These are phyloP conservation scores for Solanum rostratum DNA, from an alignment of 257 asterid species.

Conservation along the genomic window DNA sequence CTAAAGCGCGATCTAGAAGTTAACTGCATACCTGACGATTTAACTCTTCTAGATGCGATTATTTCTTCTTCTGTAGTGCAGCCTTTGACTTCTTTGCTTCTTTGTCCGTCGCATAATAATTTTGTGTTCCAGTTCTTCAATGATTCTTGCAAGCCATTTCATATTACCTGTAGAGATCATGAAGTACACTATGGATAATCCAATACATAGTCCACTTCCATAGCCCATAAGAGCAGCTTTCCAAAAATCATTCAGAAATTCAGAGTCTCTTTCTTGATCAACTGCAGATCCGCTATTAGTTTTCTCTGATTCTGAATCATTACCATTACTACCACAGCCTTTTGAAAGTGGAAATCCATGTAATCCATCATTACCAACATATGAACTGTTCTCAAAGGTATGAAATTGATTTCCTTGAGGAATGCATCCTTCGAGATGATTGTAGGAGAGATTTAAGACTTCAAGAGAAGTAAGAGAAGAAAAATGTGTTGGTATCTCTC, in stretches of 20 bases:
- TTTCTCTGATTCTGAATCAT: not conserved
- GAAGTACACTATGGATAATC: not conserved
- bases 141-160: not conserved
- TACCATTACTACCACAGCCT: not conserved
- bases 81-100: not conserved
- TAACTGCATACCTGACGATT: not conserved
- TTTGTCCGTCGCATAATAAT: not conserved
- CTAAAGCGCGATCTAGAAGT: not conserved
- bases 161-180: not conserved
- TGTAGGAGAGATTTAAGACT: not conserved
- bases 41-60: not conserved
- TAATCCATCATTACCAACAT: not conserved
- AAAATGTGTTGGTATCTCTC: not conserved
- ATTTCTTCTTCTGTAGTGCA: not conserved
- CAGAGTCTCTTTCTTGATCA: not conserved
- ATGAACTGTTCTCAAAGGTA: not conserved
- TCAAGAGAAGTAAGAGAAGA: not conserved
- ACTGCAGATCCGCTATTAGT: not conserved
- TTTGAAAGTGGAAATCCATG: not conserved
- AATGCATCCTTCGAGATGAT: not conserved
- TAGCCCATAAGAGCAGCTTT: not conserved
- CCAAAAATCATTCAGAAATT: not conserved
- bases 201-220: not conserved
- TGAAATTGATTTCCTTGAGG: not conserved
- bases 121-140: not conserved